Conservation (phyloP, 1,284 basidiomycete genomes). For the Heterobasidion annosum region DNA sequence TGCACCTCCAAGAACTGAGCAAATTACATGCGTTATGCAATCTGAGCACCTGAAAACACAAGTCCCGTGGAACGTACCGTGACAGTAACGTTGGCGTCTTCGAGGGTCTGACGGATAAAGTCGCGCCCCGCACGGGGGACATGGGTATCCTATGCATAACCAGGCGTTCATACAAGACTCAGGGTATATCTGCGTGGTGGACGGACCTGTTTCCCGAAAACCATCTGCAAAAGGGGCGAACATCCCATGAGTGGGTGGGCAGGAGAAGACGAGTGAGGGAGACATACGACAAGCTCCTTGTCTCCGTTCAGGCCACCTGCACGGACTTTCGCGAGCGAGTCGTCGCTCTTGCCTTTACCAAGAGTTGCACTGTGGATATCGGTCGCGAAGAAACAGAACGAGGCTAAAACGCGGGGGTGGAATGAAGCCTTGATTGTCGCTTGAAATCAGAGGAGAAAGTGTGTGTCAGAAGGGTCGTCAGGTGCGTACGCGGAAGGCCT, state of each 20-base stretch:
- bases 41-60: neutral
- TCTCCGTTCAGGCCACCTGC: conserved; percentile 70
- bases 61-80: conserved; percentile 40
- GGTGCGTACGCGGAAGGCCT: conserved; percentile 48
- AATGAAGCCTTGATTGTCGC: conserved; percentile 62
- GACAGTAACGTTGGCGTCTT: conserved; percentile 64
- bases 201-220: conserved; percentile 84
- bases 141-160: conserved; percentile 62
- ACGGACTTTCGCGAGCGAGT: conserved; percentile 62
- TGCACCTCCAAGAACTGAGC: conserved; percentile 83
- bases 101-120: conserved; percentile 72
- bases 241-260: neutral
- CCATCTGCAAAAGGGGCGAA: conserved; percentile 46
- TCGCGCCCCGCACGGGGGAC: conserved; percentile 80
- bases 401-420: conserved; percentile 72
- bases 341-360: conserved; percentile 77
- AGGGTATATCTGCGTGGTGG: neutral
- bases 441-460: neutral
- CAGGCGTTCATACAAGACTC: neutral
- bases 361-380: conserved; percentile 82
- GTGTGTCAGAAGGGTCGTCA: neutral
- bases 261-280: neutral
- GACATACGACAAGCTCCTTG: conserved; percentile 73
- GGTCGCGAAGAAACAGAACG: conserved; percentile 91
- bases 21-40: neutral